phyloP scores from a whole-genome alignment of 768 basidiomycete genomes.

The Terana coerulea region DNA sequence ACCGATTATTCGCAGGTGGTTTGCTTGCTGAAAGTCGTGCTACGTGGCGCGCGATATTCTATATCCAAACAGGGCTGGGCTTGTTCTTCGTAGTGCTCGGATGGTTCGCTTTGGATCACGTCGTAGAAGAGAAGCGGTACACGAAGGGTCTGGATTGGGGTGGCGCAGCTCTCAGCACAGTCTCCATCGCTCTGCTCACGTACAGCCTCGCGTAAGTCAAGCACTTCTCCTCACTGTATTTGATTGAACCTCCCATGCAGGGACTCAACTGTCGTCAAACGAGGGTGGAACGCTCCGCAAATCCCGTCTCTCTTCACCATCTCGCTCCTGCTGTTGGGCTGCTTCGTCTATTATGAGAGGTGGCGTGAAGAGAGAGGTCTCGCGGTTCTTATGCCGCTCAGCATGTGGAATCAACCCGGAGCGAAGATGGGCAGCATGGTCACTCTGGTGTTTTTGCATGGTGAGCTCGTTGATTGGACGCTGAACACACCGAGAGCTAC shows the following conservation, averaged over 20 bases:
- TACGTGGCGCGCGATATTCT: slow-evolving; percentile 30
- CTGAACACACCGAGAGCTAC: no score
- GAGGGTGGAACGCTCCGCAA: slow-evolving; percentile 27
- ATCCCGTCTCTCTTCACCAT: slow-evolving; percentile 23
- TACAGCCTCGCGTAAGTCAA: slow-evolving; percentile 28
- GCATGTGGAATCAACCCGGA: slow-evolving; percentile 25
- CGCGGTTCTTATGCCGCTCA: slow-evolving; percentile 26
- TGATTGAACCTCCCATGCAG: slow-evolving; percentile 13
- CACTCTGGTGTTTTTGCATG: slow-evolving; percentile 27
- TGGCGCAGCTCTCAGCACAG: slow-evolving; percentile 27
- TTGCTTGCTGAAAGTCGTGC: slow-evolving; percentile 24
- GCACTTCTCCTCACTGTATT: background rate
- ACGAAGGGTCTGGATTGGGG: slow-evolving; percentile 30
- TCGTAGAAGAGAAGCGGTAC: slow-evolving; percentile 14
- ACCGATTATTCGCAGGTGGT: slow-evolving; percentile 19
- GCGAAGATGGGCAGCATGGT: slow-evolving; percentile 23
- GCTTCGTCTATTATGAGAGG: slow-evolving; percentile 24
- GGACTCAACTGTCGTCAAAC: slow-evolving; percentile 24
- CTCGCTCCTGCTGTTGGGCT: slow-evolving; percentile 22
- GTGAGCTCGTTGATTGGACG: no score
- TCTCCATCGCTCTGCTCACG: slow-evolving; percentile 27
- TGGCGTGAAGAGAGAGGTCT: slow-evolving; percentile 19
- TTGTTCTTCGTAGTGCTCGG: slow-evolving; percentile 25
- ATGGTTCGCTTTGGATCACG: slow-evolving; percentile 14
- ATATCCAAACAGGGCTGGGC: slow-evolving; percentile 27